Evolutionary conservation across 2,329 filamentous ascomycete species (phyloP).

Genomic region (Aspergillus thermomutatus): DNA sequence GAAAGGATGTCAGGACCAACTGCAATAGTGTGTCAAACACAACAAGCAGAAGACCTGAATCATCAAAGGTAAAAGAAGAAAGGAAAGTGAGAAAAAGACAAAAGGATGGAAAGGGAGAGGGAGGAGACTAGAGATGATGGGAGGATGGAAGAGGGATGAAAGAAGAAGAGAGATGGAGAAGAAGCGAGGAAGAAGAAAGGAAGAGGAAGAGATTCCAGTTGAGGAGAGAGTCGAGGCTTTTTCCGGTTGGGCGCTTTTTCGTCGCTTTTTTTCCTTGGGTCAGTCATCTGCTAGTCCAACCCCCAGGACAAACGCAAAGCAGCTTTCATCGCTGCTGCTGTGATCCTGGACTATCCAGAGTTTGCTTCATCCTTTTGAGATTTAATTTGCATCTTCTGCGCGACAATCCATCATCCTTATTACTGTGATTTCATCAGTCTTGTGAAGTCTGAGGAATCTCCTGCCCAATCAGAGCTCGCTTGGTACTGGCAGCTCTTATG

Average conservation of each 20-base stretch:
- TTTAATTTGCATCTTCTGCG: neutral
- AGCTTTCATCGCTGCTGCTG: neutral
- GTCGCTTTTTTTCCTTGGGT: neutral
- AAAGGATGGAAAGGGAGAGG: slow-evolving; percentile 15
- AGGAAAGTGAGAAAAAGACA: slow-evolving; percentile 16
- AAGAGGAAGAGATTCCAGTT: slow-evolving; percentile 4
- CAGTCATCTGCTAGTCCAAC: neutral
- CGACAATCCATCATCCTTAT: neutral
- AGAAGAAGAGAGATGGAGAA: no score
- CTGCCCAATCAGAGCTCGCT: neutral
- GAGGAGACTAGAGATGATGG: slow-evolving; percentile 11
- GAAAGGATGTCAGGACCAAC: slow-evolving; percentile 36
- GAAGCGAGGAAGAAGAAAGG: slow-evolving; percentile 6
- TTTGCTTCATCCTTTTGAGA: neutral
- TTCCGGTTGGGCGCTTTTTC: neutral
- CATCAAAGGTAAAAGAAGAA: slow-evolving; percentile 25
- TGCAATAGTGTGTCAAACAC: slow-evolving; percentile 47
- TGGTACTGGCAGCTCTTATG: neutral
- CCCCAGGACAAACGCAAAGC: neutral
- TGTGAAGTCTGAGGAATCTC: neutral
- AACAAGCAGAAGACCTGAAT: slow-evolving; percentile 30
- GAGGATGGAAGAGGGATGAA: slow-evolving; percentile 13
- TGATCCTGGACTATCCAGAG: neutral
- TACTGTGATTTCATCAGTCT: neutral
- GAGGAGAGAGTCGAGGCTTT: slow-evolving; percentile 1